Base-by-base conservation (phyloP, 768 basidiomycete genomes). In the Kwoniella newhampshirensis region DNA sequence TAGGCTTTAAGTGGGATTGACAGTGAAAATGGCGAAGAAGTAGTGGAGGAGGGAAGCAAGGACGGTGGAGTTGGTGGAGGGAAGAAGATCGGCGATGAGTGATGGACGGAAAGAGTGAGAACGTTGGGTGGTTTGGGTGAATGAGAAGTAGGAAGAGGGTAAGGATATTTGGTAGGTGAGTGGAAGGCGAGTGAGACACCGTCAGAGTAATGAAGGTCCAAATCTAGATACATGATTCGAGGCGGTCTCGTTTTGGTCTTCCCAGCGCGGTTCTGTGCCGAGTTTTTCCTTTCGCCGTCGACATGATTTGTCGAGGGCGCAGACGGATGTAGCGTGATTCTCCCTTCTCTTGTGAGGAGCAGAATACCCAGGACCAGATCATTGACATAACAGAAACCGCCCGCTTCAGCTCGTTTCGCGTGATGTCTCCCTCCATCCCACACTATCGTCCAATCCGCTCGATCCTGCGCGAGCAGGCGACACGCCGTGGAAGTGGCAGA, bases 351-450 rank as follows among this genome's bases (percentile, higher is more conserved):
- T 11, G 55, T 18, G 40, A 96, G 81, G 3, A 82, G 79, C 54
- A 93, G 81, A 56, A 96, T 85, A 0, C 87, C 87, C 1, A 97
- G 81, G 9, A 91, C 82, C 52, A 87, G 85, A 71, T 97, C 93
- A 1, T 90, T 88, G 20, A 97, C 87, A 71, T 96, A 98, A 79
- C 93, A 98, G 77, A 89, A 98, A 0, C 93, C 93, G 3, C 88
- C 84, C 0, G 91, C 91, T 40, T 79, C 80, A 0, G 83, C 81
- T 71, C 89, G 87, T 48, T 85, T 82, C 0, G 89, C 88, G 66
- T 96, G 93, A 66, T 94, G 93, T 67, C 91, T 86, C 12, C 93
- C 93, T 15, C 93, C 93, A 64, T 93, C 92, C 92, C 93, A 96
- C 70, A 83, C 86, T 40, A 98, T 83, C 0, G 87, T 84, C 26